A percentile compares a stretch with the other conserved stretches of the same genome.
phyloP scores from a whole-genome alignment of 768 basidiomycete genomes.

The Mycena vulgaris region DNA sequence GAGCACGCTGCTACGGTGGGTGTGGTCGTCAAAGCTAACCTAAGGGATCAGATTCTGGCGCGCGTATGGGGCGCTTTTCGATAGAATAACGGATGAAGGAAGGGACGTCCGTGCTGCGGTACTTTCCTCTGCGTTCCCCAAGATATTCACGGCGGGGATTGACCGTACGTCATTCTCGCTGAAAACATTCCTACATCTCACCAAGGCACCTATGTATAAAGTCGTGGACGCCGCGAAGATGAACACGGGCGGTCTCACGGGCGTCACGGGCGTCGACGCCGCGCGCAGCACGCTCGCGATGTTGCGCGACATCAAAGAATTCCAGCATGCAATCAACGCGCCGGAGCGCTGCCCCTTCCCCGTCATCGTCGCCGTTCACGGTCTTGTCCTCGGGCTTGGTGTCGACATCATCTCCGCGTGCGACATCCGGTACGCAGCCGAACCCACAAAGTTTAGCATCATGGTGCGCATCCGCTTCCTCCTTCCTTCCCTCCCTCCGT shows the following conservation, averaged over 20 bases:
- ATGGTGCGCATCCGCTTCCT: slow-evolving; percentile 56
- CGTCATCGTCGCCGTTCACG: slow-evolving; percentile 76
- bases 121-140: slow-evolving; percentile 66
- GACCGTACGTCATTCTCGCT: slow-evolving; percentile 59
- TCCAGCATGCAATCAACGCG: slow-evolving; percentile 70
- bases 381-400: slow-evolving; percentile 69
- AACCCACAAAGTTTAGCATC: slow-evolving; percentile 65
- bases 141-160: slow-evolving; percentile 75
- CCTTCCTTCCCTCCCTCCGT: neutral
- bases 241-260: slow-evolving; percentile 16
- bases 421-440: slow-evolving; percentile 72
- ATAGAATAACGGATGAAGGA: slow-evolving; percentile 55
- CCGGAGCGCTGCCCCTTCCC: slow-evolving; percentile 70
- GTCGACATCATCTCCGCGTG: slow-evolving; percentile 71
- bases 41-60: slow-evolving; percentile 67
- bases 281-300: slow-evolving; percentile 56
- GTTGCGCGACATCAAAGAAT: slow-evolving; percentile 54
- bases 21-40: neutral
- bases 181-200: neutral
- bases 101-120: slow-evolving; percentile 67
- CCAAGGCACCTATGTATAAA: neutral
- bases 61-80: slow-evolving; percentile 65
- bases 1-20: neutral
- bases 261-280: slow-evolving; percentile 46
- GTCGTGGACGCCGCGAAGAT: slow-evolving; percentile 32